Base-by-base conservation (phyloP, 495 filamentous ascomycete species). In the Oleoguttula mirabilis region DNA sequence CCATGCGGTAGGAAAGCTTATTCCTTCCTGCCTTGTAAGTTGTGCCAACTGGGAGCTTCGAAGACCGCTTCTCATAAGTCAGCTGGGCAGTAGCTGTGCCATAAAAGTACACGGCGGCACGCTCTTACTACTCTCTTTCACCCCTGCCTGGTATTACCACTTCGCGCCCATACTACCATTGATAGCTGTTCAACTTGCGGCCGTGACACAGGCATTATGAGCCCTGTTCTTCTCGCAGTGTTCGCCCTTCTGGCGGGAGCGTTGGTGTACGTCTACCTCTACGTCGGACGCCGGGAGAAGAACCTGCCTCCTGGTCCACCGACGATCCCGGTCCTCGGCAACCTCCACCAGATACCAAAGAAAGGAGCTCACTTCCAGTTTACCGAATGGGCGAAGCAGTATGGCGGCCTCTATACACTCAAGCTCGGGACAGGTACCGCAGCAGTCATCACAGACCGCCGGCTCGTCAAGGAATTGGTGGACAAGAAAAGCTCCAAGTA, bases 401-500 rank as follows among this genome's bases (percentile, higher is more conserved):
- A 66, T 45, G 69, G 69, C 14, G 58, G 52, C 10, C 59, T 73
- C 22, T 69, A 55, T 45, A 58, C 54, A 3, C 55, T 73, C 34
- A 67, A 69, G 51, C 33, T 66, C 14, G 61, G 63, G 12, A 39
- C 52, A 10, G 50, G 43, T 6, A 69, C 60, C 1, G 45, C 53
- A 0, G 41, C 65, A 12, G 60, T 75, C 11, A 43, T 75, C 25
- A 68, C 52, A 14, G 50, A 59, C 23, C 60, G 55, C 1, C 44
- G 48, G 1, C 32, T 64, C 0, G 50, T 66, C 34, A 63, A 64
- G 28, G 56, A 72, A 31, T 44, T 71, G 6, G 17, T 73, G 12
- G 70, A 73, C 44, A 60, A 59, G 21, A 63, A 60, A 36, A 60
- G 60, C 39, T 48, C 55, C 17, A 56, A 59, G n/a, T 71, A 68